Percentiles rank a stretch among this genome's conserved stretches.
Evolutionary conservation across 345 rosid species (phyloP).

Genomic region (Euphorbia tirucalli): DNA sequence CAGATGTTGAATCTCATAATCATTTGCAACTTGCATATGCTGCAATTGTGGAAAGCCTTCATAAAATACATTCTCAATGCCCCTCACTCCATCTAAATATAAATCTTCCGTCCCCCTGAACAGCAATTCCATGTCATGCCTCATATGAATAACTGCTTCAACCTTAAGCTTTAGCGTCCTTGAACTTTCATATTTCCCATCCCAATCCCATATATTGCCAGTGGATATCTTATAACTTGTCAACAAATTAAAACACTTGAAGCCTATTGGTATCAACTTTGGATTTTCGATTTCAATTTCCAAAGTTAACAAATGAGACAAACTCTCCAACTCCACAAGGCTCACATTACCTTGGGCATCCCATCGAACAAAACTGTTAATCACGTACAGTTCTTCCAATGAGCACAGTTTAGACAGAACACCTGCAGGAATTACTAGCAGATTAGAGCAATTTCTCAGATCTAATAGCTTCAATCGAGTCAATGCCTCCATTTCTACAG

Average conservation of each 20-base stretch:
- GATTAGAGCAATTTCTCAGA: slow-evolving; percentile 18
- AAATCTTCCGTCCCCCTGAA: neutral
- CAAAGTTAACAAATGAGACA: slow-evolving; percentile 14
- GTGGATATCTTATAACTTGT: slow-evolving; percentile 16
- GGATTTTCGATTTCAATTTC: slow-evolving; percentile 14
- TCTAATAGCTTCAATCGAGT: too few species aligned
- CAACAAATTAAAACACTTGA: neutral
- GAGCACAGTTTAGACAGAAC: slow-evolving; percentile 23
- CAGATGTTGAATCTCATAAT: neutral
- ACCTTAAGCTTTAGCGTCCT: slow-evolving; percentile 22
- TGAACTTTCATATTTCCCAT: neutral
- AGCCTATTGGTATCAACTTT: neutral
- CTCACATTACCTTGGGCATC: slow-evolving; percentile 17
- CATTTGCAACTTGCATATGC: neutral
- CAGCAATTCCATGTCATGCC: neutral
- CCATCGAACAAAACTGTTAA: too few species aligned
- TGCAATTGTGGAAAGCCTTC: slow-evolving; percentile 2
- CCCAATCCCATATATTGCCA: slow-evolving; percentile 20
- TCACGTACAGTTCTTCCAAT: slow-evolving; percentile 31
- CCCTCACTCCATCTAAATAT: neutral
- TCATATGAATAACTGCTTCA: neutral
- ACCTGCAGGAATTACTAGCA: slow-evolving; percentile 24
- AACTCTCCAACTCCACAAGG: slow-evolving; percentile 18
- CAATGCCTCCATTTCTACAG: too few species aligned
- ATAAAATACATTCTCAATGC: neutral